phyloP scores from a whole-genome alignment of 1,284 basidiomycete species.

The Leucoagaricus sp. region DNA sequence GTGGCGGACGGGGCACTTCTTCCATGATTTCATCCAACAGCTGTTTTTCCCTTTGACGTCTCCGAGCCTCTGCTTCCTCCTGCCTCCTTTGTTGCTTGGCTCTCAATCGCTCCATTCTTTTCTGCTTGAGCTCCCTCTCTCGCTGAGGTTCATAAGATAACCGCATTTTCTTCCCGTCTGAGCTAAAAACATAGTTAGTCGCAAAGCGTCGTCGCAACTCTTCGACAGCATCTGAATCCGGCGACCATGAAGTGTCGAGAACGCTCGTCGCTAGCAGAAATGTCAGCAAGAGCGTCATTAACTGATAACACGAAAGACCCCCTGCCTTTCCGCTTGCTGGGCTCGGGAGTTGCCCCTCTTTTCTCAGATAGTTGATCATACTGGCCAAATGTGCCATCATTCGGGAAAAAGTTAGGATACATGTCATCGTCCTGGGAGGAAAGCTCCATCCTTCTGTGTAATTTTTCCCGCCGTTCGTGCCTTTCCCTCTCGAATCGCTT shows the following conservation, averaged over 20 bases:
- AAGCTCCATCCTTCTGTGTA: constrained; percentile 6
- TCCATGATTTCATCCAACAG: constrained; percentile 44
- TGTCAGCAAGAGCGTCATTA: neutral
- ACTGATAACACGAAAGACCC: no score
- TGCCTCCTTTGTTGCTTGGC: constrained; percentile 41
- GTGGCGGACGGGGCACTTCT: constrained; percentile 28
- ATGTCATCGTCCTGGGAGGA: constrained; percentile 1
- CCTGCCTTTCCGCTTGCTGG: constrained; percentile 25
- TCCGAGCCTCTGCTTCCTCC: constrained; percentile 37
- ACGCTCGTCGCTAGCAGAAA: neutral
- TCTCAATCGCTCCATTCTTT: constrained; percentile 37
- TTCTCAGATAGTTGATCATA: constrained; percentile 3
- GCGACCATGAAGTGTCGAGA: constrained; percentile 12
- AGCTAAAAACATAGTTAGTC: neutral
- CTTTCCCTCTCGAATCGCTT: constrained; percentile 25
- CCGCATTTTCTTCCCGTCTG: constrained; percentile 44
- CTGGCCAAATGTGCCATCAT: neutral
- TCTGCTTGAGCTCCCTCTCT: constrained; percentile 40
- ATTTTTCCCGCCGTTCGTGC: constrained; percentile 36
- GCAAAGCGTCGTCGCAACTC: constrained; percentile 1
- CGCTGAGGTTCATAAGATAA: constrained; percentile 40
- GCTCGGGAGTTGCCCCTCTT: neutral
- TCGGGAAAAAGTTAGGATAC: neutral
- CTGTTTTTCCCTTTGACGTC: constrained; percentile 35
- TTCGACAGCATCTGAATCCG: constrained; percentile 7